A percentile compares a stretch with the other conserved stretches of the same genome.
Conservation (phyloP, 345 rosid species). For the Eucalyptus caleyi region DNA sequence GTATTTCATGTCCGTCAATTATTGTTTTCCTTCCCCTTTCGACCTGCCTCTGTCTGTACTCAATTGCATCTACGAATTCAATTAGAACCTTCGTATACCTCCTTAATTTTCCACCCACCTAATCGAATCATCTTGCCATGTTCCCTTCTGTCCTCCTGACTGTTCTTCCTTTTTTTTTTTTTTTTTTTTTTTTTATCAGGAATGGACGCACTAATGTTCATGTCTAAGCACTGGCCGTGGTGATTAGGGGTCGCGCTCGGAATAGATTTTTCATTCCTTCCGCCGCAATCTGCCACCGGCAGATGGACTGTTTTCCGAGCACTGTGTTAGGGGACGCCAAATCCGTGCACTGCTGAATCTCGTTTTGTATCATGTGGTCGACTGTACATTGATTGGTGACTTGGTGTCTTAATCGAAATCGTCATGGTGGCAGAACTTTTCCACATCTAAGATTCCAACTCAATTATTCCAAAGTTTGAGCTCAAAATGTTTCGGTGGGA, state of each 20-base stretch:
- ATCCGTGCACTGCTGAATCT: background rate
- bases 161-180: background rate
- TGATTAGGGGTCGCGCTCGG: background rate
- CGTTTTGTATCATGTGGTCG: background rate
- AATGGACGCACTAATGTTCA: background rate
- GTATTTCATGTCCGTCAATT: background rate
- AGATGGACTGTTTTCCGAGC: background rate
- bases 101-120: background rate
- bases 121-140: background rate
- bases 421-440: background rate
- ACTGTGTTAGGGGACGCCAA: background rate
- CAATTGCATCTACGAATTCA: background rate
- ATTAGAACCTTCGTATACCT: background rate
- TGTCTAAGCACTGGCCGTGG: background rate
- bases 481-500: background rate
- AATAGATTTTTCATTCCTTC: background rate
- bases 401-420: background rate
- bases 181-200: background rate
- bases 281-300: no score
- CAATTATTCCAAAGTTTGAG: background rate
- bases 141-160: background rate
- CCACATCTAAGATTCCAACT: background rate
- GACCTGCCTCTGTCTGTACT: background rate
- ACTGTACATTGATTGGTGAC: background rate
- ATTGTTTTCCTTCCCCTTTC: background rate